A percentile compares a stretch with the other conserved stretches of the same genome.
Conservation (phyloP, 192 early-diverging fungal species). For the Geranomyces michiganensis region DNA sequence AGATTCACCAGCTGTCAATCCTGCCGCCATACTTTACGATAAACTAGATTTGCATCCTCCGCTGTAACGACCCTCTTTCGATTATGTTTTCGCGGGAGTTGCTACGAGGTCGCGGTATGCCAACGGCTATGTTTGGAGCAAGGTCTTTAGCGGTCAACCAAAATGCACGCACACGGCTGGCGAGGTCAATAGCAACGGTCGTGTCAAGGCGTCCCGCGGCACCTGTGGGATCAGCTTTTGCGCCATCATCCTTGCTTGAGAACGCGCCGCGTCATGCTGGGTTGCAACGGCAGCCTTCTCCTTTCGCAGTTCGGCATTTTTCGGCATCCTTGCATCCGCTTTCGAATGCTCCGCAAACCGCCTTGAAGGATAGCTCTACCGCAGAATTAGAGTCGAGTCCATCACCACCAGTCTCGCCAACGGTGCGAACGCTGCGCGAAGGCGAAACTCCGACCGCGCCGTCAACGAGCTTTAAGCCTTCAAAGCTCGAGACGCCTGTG, state of each 20-base stretch:
- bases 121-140: background rate
- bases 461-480: background rate
- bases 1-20: no score
- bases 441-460: background rate
- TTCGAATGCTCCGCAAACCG: no score
- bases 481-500: conserved; percentile 47
- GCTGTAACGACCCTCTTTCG: no score
- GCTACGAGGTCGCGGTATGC: background rate
- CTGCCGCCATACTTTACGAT: no score
- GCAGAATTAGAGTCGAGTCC: background rate
- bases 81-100: background rate
- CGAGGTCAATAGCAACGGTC: background rate
- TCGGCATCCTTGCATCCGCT: no score
- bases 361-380: background rate
- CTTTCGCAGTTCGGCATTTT: no score
- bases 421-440: background rate
- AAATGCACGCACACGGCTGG: background rate
- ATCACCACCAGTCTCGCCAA: background rate
- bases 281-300: no score
- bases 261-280: no score
- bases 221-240: no score
- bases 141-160: background rate
- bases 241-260: no score
- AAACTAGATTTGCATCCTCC: no score
- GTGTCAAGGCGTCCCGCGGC: background rate